phyloP scores from a whole-genome alignment of 768 basidiomycete genomes.

The Agaricus sinodeliciosus region DNA sequence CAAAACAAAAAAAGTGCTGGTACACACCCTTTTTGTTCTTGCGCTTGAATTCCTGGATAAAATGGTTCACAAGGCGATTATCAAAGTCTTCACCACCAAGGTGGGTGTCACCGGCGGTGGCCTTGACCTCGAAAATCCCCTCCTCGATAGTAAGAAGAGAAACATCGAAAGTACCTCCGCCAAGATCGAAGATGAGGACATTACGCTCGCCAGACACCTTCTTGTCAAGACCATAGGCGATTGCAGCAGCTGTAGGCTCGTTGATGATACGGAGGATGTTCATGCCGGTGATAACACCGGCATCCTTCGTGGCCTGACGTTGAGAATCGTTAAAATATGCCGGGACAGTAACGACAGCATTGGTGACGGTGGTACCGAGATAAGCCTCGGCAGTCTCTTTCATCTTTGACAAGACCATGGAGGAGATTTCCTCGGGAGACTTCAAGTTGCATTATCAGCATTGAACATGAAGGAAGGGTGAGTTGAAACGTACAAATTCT shows the following conservation, averaged over 20 bases:
- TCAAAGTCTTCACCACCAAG: constrained; percentile 99
- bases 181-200: constrained; percentile 97
- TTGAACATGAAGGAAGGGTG: background rate
- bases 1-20: background rate
- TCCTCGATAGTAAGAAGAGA: constrained; percentile 95
- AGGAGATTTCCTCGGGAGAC: constrained; percentile 96
- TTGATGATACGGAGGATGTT: constrained; percentile 99
- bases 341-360: constrained; percentile 94
- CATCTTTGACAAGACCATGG: constrained; percentile 97
- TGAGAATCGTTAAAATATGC: constrained; percentile 99
- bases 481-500: constrained; percentile 66
- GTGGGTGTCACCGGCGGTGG: constrained; percentile 97
- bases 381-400: constrained; percentile 98
- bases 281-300: constrained; percentile 88
- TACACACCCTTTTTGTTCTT: constrained; percentile 89
- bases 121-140: constrained; percentile 98
- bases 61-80: constrained; percentile 96
- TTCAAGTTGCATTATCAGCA: constrained; percentile 21
- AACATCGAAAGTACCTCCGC: constrained; percentile 98
- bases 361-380: constrained; percentile 74
- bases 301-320: constrained; percentile 97
- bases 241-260: constrained; percentile 97
- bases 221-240: constrained; percentile 98
- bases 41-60: constrained; percentile 94
- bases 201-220: constrained; percentile 87